Evolutionary conservation across 2,329 filamentous ascomycete genomes (phyloP), one percentile per base, ranked within the genome.

Genomic region (Verticillium dahliae): DNA sequence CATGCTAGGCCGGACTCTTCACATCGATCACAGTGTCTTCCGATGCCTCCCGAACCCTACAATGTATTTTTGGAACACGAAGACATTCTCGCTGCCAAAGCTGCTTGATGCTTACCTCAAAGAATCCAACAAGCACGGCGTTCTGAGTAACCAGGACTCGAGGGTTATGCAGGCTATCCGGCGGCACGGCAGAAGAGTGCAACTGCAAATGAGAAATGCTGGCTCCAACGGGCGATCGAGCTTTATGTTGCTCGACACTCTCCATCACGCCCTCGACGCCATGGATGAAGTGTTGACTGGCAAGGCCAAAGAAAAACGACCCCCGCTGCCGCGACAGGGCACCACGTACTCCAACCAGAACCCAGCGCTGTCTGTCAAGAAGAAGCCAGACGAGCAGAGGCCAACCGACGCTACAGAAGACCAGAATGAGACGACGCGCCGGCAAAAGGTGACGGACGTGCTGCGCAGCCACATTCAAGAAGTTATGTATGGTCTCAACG

Each of bases 21-120:
- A 84, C 59, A 79, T 84, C 27, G 72, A 74, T 6, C 71, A 79
- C 56, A 83, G 75, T 57, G 76, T 74, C 61, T 86, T 81, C 63
- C 81, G 81, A 1, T 79, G 80, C 69, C 74, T 86, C 1, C 84
- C 84, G 0, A 86, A 86, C 63, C 84, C 84, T 0, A 86, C 83
- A 0, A 73, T 76, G 1, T 80, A 81, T 60, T 72, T 70, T n/a
- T 86, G 82, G 83, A 78, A 84, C 62, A 81, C 76, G 62, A 75
- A 76, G 55, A 77, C 77, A 1, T 77, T 84, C 39, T 78, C 75
- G 45, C 66, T 83, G 1, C 67, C 71, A 15, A 76, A 73, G 58
- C 68, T 83, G 1, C 67, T 83, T 58, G 66, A 71, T 11, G 74
- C 77, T 2, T 83, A 75, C 66, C 57, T 67, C 5, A 64, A 64